Evolutionary conservation across 2,329 filamentous ascomycete species (phyloP), one percentile per base, ranked within the genome.

Genomic region (Aspergillus fumigatus): DNA sequence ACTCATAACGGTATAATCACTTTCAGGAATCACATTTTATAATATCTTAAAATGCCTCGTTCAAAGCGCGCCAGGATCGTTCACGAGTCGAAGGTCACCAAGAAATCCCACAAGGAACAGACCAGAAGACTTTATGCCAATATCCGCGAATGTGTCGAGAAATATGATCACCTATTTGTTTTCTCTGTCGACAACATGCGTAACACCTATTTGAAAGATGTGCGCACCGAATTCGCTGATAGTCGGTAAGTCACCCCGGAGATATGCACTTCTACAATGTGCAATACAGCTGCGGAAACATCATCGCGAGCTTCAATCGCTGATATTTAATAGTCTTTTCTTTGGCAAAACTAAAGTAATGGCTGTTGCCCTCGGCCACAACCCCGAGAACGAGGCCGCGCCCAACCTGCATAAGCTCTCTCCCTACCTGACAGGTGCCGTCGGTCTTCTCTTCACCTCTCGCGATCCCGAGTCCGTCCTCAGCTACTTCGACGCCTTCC

Each of bases 291-390:
- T 14, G 43, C 43, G 43, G 8, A 25, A 45, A 23, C 21, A 47
- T 17, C 19, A 58, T 40, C 40, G 56, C 40, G 2, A 23, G 51
- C 53, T 52, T 53, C 27, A 40, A 54, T 38, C n/a, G 21, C 50
- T 54, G 29, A 57, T 19, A 19, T 26, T 19, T 3, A 11, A 3
- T 67, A 94, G 92, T 67, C 81, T 99, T 73, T 97, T 97, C 85
- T 97, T 97, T 77, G 94, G 93, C 79, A 99, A 97, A 81, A 97
- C 93, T 58, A 97, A 97, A 79, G 92, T 99, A 75, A 97, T 97
- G 92, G 87, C 90, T 67, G 93, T 94, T 78, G 92, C 94, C 56
- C 88, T 99, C 26, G 94, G 94, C 71, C 84, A 84, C 62, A 87
- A 82, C 53, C 82, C 86, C 64, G 88, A 89, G 70, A 88, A 90